Base-by-base conservation (phyloP, 108 stramenopile species). In the Nitzschia sp. region DNA sequence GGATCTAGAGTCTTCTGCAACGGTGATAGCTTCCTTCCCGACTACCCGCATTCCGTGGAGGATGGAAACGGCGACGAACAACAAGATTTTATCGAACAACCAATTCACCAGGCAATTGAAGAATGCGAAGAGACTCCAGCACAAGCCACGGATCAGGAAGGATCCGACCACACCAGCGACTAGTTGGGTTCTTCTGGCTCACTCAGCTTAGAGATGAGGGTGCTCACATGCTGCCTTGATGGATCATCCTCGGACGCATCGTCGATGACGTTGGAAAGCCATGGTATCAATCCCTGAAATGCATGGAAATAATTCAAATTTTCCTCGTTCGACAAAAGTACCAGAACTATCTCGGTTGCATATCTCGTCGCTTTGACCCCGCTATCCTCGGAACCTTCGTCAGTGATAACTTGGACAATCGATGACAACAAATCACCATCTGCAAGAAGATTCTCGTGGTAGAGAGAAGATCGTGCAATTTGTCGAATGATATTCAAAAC, bases 11-110 rank as follows among this genome's bases (percentile, higher is more conserved):
- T 59, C 3, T 68, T 32, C 29, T 55, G 71, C 38, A 38, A 19
- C 38, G 66, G 59, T n/a, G 36, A 28, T 5, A 63, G 74, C 18
- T 36, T 75, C 21, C 54, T 68, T 21, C 74, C 74, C 15, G 71
- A 64, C 27, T 55, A 55, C 38, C 54, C 18, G 27, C 33, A 62
- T 21, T 58, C 56, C 30, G 27, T 4, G 5, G 56, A 58, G 4
- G 56, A 33, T 58, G 5, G 23, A 11, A 6, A 58, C 13, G n/a
- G 13, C 23, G 53, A 24, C 53, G 24, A 21, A 54, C 6, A 6
- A 24, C 23, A 25, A 25, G 53, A 15, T 24, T 8, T 15, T 11
- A 46, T 46, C 15, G 11, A 15, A 15, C 15, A 46, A 15, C 15
- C 45, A n/a, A n/a, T n/a, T n/a, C n/a, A n/a, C n/a, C n/a, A n/a